Conservation (phyloP, 2,329 filamentous ascomycete genomes). For the Trichoderma oligosporum region DNA sequence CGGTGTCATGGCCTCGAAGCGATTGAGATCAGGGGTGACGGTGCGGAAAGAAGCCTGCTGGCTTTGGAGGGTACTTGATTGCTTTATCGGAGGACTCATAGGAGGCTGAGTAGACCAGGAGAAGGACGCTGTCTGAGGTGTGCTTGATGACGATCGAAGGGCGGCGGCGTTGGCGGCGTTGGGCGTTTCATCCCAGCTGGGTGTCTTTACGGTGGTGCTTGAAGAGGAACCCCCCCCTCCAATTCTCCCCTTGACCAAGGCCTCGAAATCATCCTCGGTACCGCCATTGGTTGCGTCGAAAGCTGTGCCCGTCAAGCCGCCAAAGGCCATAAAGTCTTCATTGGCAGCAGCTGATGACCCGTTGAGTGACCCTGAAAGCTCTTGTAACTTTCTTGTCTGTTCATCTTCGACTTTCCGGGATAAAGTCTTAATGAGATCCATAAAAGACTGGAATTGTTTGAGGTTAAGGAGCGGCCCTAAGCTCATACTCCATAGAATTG, state of each 20-base stretch:
- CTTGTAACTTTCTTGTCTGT: constrained; percentile 82
- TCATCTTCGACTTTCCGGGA: constrained; percentile 82
- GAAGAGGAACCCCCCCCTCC: constrained; percentile 36
- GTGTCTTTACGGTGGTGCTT: constrained; percentile 38
- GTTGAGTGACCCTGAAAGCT: constrained; percentile 62
- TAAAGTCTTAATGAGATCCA: constrained; percentile 78
- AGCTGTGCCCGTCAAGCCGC: constrained; percentile 59
- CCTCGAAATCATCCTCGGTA: constrained; percentile 75
- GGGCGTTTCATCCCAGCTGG: constrained; percentile 49
- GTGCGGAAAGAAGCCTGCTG: constrained; percentile 49
- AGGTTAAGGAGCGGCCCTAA: constrained; percentile 85
- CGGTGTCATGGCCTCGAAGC: constrained; percentile 54
- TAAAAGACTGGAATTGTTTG: constrained; percentile 83
- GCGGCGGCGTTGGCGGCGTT: constrained; percentile 26
- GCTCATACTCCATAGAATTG: constrained; percentile 86
- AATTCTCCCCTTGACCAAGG: constrained; percentile 71
- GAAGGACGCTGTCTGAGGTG: constrained; percentile 50
- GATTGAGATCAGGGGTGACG: constrained; percentile 55
- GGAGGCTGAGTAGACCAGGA: constrained; percentile 61
- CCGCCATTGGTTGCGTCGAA: constrained; percentile 52
- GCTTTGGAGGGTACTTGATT: constrained; percentile 33
- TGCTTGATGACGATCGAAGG: constrained; percentile 34
- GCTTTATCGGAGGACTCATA: constrained; percentile 31
- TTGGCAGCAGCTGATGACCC: constrained; percentile 45
- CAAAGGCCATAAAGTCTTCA: constrained; percentile 69